Conservation (phyloP, 768 basidiomycete genomes). For the Tylopilus rubrobrunneus region DNA sequence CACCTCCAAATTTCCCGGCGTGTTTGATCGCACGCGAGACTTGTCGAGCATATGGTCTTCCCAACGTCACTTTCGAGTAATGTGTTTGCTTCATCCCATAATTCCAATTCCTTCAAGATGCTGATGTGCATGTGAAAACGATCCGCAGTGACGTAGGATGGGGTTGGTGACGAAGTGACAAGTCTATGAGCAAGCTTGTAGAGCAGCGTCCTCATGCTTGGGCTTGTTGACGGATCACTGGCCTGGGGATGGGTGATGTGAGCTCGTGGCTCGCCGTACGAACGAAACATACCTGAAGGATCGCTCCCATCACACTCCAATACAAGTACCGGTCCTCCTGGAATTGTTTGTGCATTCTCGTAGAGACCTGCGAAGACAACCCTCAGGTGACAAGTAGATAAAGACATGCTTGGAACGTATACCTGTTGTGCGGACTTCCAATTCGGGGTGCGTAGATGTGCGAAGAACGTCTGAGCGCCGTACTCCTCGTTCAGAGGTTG, state of each 20-base stretch:
- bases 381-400: constrained; percentile 1
- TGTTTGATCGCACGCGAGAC: constrained; percentile 69
- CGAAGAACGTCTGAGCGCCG: constrained; percentile 80
- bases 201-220: constrained; percentile 61
- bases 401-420: constrained; percentile 4
- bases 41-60: constrained; percentile 62
- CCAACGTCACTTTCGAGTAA: constrained; percentile 69
- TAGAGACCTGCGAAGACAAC: constrained; percentile 53
- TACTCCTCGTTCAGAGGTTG: constrained; percentile 81
- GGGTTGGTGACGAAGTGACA: constrained; percentile 57
- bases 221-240: constrained; percentile 59
- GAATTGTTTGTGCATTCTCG: constrained; percentile 80
- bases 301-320: constrained; percentile 77
- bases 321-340: constrained; percentile 78
- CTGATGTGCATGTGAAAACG: constrained; percentile 74
- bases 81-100: constrained; percentile 67
- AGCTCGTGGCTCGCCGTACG: constrained; percentile 5
- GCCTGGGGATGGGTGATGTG: constrained; percentile 45
- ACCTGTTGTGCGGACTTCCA: constrained; percentile 90
- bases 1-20: constrained; percentile 66
- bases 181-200: constrained; percentile 77
- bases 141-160: constrained; percentile 64
- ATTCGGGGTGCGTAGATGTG: constrained; percentile 71
- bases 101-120: constrained; percentile 64
- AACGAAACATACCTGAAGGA: constrained; percentile 59